Percentiles rank a stretch among this genome's conserved stretches.
These are phyloP conservation scores for Beauveria caledonica DNA, from an alignment of 2,329 filamentous ascomycete species.

Conservation along the genomic window DNA sequence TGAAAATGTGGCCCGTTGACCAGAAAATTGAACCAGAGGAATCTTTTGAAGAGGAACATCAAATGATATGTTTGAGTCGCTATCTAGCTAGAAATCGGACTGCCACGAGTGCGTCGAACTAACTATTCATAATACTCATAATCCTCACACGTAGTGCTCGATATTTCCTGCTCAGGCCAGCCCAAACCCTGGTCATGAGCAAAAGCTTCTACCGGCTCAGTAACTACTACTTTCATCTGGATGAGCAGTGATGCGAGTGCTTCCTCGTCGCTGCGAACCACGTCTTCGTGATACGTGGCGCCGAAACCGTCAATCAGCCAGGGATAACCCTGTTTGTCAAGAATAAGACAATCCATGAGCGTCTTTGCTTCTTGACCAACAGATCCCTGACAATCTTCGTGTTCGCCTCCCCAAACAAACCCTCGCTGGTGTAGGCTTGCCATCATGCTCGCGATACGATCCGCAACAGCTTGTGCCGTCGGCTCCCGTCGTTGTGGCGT, in stretches of 20 bases:
- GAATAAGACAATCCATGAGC: neutral
- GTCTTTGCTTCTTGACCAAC: neutral
- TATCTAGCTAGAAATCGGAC: too few relatives aligned
- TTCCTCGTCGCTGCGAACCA: neutral
- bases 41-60: too few relatives aligned
- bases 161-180: too few relatives aligned
- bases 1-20: too few relatives aligned
- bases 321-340: neutral
- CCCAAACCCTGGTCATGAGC: too few relatives aligned
- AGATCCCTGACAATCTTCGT: neutral
- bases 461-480: neutral
- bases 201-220: neutral
- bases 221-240: neutral
- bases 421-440: neutral
- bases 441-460: neutral
- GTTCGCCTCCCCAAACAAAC: neutral
- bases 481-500: neutral
- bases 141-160: too few relatives aligned
- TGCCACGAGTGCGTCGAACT: too few relatives aligned
- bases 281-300: neutral
- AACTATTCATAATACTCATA: too few relatives aligned
- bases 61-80: too few relatives aligned
- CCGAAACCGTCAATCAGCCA: neutral
- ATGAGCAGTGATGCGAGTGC: neutral
- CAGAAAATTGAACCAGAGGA: too few relatives aligned